Evolutionary conservation across 2,329 filamentous ascomycete species (phyloP), one percentile per base, ranked within the genome.

Genomic region (Nigrospora osmanthi): DNA sequence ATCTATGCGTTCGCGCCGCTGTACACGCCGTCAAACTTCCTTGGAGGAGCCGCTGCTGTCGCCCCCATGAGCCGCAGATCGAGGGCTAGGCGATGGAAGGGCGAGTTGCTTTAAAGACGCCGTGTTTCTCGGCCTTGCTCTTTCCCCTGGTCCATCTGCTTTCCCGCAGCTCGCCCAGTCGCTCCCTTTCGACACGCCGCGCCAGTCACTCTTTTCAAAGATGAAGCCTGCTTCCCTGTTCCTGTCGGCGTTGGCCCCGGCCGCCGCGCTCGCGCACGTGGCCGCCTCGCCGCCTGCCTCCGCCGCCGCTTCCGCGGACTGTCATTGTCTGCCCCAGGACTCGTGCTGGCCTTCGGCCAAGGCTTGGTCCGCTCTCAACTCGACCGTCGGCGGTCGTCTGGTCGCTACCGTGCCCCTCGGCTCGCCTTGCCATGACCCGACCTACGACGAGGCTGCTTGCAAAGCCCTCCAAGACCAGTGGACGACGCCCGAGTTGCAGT

Each of bases 321-420:
- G 52, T 33, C 49, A 49, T 40, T 54, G 47, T 17, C 34, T 54
- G 34, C 52, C 52, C 16, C 42, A 45, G 5, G 52, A 54, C 15
- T 30, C 43, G n/a, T 45, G 50, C 42, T 54, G 52, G 52, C 51
- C 49, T 28, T 49, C 48, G 16, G 47, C 56, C 7, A 38, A 36
- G 19, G 44, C 50, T 35, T 56, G 52, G 52, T 38, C 23, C 10
- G 43, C 48, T 0, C 64, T 78, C 41, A 78, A 78, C 46, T 38
- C 52, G n/a, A 68, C 71, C 1, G 55, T 77, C 4, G 57, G 57
- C 11, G 73, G 74, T 0, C 60, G 59, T 12, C 58, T 78, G 16
- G 58, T 78, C 11, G 61, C 63, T 2, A 75, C 69, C 1, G 53
- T 66, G 1, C 74, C 75, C 0, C 52, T 75, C 3, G 75, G 64